phyloP scores from a whole-genome alignment of 2,329 filamentous ascomycete species.

The Aspergillus melleus region DNA sequence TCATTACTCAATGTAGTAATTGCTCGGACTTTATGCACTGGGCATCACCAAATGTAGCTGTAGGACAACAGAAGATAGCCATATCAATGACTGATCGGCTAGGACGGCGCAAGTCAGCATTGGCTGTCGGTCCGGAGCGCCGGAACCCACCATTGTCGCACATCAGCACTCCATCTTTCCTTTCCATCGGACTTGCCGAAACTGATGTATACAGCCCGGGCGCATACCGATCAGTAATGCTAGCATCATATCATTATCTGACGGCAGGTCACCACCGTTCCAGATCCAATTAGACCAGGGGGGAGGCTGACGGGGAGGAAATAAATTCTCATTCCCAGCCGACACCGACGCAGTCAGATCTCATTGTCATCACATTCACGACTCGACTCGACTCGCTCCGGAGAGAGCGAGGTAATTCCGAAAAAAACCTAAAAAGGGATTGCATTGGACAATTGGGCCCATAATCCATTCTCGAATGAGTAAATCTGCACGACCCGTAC shows the following conservation, averaged over 20 bases:
- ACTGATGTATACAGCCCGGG: background rate
- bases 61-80: background rate
- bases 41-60: background rate
- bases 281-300: background rate
- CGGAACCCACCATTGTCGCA: background rate
- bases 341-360: background rate
- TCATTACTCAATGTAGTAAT: background rate
- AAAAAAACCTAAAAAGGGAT: background rate
- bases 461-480: background rate
- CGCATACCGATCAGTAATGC: background rate
- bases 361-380: background rate
- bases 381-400: too few relatives aligned
- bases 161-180: background rate
- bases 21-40: background rate
- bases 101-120: background rate
- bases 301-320: background rate
- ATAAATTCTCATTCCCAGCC: background rate
- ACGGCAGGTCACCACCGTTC: background rate
- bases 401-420: background rate
- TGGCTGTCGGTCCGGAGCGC: background rate
- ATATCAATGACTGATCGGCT: background rate
- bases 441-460: background rate
- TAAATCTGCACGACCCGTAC: background rate
- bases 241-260: background rate
- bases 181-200: background rate